Conservation (phyloP, 192 early-diverging fungal species). For the Umbelopsis vinacea region DNA sequence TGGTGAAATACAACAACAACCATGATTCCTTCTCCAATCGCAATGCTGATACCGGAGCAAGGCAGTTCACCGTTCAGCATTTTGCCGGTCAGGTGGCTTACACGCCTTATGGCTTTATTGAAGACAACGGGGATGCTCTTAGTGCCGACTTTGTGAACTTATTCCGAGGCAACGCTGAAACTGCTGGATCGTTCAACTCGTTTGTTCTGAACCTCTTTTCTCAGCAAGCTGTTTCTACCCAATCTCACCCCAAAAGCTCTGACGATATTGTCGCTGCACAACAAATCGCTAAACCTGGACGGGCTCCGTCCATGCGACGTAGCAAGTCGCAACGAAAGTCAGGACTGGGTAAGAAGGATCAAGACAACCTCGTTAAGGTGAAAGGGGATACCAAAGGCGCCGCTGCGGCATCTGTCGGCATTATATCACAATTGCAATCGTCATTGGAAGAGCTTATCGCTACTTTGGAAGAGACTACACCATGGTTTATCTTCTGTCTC, state of each 20-base stretch:
- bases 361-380: neutral
- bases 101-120: constrained; percentile 68
- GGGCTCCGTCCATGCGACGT: constrained; percentile 65
- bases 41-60: constrained; percentile 41
- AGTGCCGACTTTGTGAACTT: constrained; percentile 85
- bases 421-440: constrained; percentile 71
- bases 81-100: constrained; percentile 75
- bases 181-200: constrained; percentile 63
- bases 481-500: constrained; percentile 82
- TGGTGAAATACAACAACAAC: constrained; percentile 52
- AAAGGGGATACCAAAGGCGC: neutral
- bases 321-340: constrained; percentile 35
- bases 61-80: constrained; percentile 82
- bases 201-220: constrained; percentile 81
- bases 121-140: constrained; percentile 77
- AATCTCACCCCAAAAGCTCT: constrained; percentile 81
- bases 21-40: constrained; percentile 51
- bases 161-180: constrained; percentile 77
- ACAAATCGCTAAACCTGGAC: constrained; percentile 69
- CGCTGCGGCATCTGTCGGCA: neutral
- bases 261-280: constrained; percentile 82
- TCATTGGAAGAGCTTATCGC: constrained; percentile 70
- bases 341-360: neutral
- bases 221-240: constrained; percentile 70
- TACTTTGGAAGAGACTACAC: constrained; percentile 75